Evolutionary conservation across 495 filamentous ascomycete genomes (phyloP), one percentile per base, ranked within the genome.

Genomic region (Penicillium parvum): DNA sequence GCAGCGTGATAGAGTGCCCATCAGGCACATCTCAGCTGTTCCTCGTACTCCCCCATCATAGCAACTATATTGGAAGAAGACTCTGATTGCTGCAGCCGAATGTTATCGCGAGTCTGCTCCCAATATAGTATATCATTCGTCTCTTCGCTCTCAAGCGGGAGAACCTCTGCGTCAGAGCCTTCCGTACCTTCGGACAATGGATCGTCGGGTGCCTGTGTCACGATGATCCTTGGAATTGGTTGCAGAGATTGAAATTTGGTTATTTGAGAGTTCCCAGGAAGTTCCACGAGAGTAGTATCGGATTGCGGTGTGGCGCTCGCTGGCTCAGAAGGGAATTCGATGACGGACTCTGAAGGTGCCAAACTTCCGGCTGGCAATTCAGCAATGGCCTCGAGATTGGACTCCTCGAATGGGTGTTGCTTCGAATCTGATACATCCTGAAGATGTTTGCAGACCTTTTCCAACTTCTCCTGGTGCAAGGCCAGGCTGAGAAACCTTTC

Each of bases 61-160:
- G 44, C 27, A 7, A 53, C 22, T 15, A 53, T 53, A 11, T 41
- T 32, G 8, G 50, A 40, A 5, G 49, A 23, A 7, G 50, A 48
- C 16, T 43, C 32, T 0, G 50, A 48, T 29, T 53, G 45, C 32
- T 49, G 50, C 10, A 32, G 12, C 14, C 40, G 44, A 44, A 48
- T 43, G 29, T 32, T 37, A 20, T 45, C 39, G 8, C 40, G 36
- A n/a, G 44, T 49, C 23, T 48, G 23, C 4, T 45, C 42, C 50
- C 50, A 48, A 9, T 25, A 23, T 20, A 44, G 14, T 7, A 32
- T 26, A 12, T 48, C 36, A 37, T 49, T 30, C 32, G 49, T 37
- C 26, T 42, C 50, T 4, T 28, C 20, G n/a, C n/a, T 44, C 20
- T 44, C 44, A 29, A 40, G 14, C 10, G 10, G 32, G 10, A 9